Percentiles rank a stretch among this genome's conserved stretches.
phyloP scores from a whole-genome alignment of 805 yeast species.

The Yarrowia sp. region DNA sequence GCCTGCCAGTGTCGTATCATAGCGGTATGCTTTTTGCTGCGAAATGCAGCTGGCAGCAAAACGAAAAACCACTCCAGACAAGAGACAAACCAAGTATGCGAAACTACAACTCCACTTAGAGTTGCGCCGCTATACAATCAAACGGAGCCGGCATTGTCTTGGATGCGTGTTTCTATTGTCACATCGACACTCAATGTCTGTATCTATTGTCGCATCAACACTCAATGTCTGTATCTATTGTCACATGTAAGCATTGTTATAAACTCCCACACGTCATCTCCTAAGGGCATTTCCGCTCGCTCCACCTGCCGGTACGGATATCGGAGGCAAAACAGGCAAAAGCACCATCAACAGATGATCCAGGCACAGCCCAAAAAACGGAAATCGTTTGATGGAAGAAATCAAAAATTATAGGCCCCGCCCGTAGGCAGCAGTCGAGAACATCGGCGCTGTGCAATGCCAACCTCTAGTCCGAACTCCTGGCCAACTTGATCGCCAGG shows the following conservation, averaged over 20 bases:
- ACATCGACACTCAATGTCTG: too few species aligned
- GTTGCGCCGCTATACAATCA: too few species aligned
- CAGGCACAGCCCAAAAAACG: background rate
- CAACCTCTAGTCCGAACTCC: conserved; percentile 17
- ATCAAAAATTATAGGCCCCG: conserved; percentile 14
- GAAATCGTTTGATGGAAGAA: background rate
- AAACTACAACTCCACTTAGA: too few species aligned
- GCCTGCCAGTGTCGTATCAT: too few species aligned
- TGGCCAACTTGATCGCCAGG: conserved; percentile 13
- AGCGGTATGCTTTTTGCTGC: too few species aligned
- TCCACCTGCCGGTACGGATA: too few species aligned
- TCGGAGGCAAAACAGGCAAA: background rate
- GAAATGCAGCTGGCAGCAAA: background rate
- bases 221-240: too few species aligned
- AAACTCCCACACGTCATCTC: background rate
- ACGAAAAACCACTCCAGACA: background rate
- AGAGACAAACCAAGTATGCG: too few species aligned
- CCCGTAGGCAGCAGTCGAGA: conserved; percentile 11
- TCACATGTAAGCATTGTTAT: too few species aligned
- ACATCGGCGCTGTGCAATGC: conserved; percentile 18
- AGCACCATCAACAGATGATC: background rate
- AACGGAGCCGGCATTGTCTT: too few species aligned
- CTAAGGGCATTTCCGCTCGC: background rate
- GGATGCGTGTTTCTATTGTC: too few species aligned
- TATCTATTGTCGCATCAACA: too few species aligned